Evolutionary conservation across 2,329 filamentous ascomycete species (phyloP), one percentile per base, ranked within the genome.

Genomic region (Pseudogymnoascus destructans): DNA sequence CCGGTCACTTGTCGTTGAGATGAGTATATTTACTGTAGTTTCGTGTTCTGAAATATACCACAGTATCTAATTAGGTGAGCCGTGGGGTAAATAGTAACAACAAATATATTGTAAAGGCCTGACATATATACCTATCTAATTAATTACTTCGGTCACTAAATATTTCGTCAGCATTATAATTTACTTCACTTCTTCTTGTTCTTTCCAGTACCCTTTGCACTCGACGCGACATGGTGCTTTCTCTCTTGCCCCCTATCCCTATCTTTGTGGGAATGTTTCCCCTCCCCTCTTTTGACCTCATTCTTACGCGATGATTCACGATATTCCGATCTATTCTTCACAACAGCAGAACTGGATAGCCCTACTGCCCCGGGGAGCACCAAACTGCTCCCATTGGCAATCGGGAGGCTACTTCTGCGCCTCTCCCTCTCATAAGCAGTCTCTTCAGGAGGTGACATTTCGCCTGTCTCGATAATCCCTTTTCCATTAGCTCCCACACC

Each of bases 151-250:
- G 5, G 15, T 3, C 46, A 52, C 46, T 52, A 52, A 52, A 52
- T 52, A 52, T 52, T 27, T 32, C n/a, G 25, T 52, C 23, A 52
- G 46, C 46, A 30, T 52, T 52, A 52, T 52, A 11, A 30, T 32
- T 32, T 7, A 10, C 23, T 27, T 49, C 19, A 52, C 10, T 52
- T 32, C 15, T 32, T 52, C 46, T 17, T 52, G 46, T 52, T 52
- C 9, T 52, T 52, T 52, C 46, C 46, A 30, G 25, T 52, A 52
- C 46, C 46, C 25, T 32, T 52, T 52, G 46, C n/a, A 52, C 15
- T 52, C 13, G 25, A 52, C 15, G 46, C 30, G n/a, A 52, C 46
- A 30, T 52, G 25, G 46, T 52, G 46, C 25, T 52, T 52, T 32
- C 10, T 30, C 15, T 52, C 46, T 52, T 52, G 25, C 10, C 46